Evolutionary conservation across 1,284 basidiomycete genomes (phyloP).

Genomic region (Sphagnurus paluster): DNA sequence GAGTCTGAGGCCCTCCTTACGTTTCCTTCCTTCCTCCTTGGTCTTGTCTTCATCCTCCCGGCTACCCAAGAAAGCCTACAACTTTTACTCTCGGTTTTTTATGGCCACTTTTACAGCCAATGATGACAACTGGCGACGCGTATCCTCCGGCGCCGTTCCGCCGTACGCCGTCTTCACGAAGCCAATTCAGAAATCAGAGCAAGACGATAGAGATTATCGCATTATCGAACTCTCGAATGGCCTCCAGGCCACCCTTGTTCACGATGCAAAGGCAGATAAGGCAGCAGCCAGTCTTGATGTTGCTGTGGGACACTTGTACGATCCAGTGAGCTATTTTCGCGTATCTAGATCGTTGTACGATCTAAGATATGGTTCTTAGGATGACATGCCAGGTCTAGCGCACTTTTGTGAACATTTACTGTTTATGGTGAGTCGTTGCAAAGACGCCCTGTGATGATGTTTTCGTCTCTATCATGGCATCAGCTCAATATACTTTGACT

Average conservation of each 20-base stretch:
- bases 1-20: conserved; percentile 13
- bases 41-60: not conserved
- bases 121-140: conserved; percentile 39
- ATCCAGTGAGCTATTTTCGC: conserved; percentile 66
- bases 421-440: conserved; percentile 74
- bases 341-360: not conserved
- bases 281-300: conserved; percentile 95
- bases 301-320: conserved; percentile 91
- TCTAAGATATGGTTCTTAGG: conserved; percentile 38
- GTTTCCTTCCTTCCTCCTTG: conserved; percentile 5
- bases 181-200: conserved; percentile 72
- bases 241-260: conserved; percentile 83
- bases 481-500: not conserved
- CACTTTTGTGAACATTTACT: conserved; percentile 96
- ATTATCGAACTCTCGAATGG: conserved; percentile 87
- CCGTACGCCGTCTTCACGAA: conserved; percentile 60
- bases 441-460: not conserved
- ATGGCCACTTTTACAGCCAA: conserved; percentile 28
- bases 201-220: conserved; percentile 79
- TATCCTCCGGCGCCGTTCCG: conserved; percentile 33
- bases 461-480: not conserved
- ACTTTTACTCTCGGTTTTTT: conserved; percentile 1
- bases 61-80: not conserved
- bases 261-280: conserved; percentile 90
- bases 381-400: conserved; percentile 86